These are phyloP conservation scores for Xylaria sp. DNA, from an alignment of 2,329 filamentous ascomycete species.

Conservation along the genomic window DNA sequence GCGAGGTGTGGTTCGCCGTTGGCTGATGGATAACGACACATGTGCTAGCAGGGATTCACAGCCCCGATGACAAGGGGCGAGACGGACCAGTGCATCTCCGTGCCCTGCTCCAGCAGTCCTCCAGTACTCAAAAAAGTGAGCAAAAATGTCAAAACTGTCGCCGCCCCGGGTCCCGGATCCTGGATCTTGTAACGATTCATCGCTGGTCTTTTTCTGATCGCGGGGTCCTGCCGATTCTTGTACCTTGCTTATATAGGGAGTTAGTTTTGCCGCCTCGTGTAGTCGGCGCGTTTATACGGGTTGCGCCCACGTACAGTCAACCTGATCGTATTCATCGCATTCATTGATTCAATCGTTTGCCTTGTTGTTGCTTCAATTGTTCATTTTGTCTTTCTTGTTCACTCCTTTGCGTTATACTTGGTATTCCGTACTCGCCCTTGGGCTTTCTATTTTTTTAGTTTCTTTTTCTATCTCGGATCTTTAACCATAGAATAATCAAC, in stretches of 20 bases:
- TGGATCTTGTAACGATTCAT: background rate
- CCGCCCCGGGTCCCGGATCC: slow-evolving; percentile 2
- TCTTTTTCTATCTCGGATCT: background rate
- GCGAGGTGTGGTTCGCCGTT: slow-evolving; percentile 20
- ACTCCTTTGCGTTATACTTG: background rate
- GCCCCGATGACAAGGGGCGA: slow-evolving; percentile 31
- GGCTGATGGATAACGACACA: slow-evolving; percentile 2
- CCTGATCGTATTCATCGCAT: background rate
- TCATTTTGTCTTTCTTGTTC: background rate
- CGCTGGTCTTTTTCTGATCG: background rate
- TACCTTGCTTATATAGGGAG: slow-evolving; percentile 7
- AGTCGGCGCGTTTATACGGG: background rate
- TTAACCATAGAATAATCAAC: background rate
- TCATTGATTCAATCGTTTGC: background rate
- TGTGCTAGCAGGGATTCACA: slow-evolving; percentile 31
- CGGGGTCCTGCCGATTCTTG: background rate
- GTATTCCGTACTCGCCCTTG: background rate
- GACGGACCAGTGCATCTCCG: slow-evolving; percentile 25
- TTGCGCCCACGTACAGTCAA: background rate
- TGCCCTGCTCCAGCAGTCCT: background rate
- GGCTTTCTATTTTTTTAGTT: background rate
- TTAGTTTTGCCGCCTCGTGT: background rate
- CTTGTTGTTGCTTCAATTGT: background rate
- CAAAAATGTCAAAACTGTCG: background rate
- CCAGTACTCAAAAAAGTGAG: background rate